phyloP scores from a whole-genome alignment of 192 early-diverging fungal species.

The Dimargaris xerosporica region DNA sequence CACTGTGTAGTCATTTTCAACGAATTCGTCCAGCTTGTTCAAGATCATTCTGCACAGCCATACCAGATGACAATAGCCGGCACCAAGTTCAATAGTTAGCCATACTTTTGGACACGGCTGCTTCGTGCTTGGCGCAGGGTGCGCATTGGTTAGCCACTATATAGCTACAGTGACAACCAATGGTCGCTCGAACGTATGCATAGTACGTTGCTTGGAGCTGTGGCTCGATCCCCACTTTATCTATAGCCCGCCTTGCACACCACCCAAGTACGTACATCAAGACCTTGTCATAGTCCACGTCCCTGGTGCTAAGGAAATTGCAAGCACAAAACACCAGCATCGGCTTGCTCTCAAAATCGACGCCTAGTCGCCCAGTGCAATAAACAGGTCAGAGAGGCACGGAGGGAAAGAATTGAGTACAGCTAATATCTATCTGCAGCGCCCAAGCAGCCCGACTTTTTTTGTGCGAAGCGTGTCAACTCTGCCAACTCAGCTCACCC shows the following conservation, averaged over 20 bases:
- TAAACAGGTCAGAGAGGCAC: background rate
- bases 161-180: no score
- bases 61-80: no score
- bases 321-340: constrained; percentile 73
- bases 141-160: no score
- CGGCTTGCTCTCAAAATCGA: constrained; percentile 68
- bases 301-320: constrained; percentile 70
- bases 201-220: no score
- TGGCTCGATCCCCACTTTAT: no score
- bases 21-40: constrained; percentile 57
- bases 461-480: no score
- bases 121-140: no score
- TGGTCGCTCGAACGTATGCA: no score
- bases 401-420: background rate
- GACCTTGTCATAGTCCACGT: constrained; percentile 70
- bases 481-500: background rate
- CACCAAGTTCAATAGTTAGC: no score
- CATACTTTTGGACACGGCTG: no score
- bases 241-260: constrained; percentile 1
- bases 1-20: constrained; percentile 80
- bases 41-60: constrained; percentile 39
- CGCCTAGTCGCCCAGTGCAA: constrained; percentile 25
- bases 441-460: no score
- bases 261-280: constrained; percentile 34
- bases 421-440: no score